These are phyloP conservation scores for Xylariaceae sp. DNA, from an alignment of 2,329 filamentous ascomycete species.

Conservation along the genomic window DNA sequence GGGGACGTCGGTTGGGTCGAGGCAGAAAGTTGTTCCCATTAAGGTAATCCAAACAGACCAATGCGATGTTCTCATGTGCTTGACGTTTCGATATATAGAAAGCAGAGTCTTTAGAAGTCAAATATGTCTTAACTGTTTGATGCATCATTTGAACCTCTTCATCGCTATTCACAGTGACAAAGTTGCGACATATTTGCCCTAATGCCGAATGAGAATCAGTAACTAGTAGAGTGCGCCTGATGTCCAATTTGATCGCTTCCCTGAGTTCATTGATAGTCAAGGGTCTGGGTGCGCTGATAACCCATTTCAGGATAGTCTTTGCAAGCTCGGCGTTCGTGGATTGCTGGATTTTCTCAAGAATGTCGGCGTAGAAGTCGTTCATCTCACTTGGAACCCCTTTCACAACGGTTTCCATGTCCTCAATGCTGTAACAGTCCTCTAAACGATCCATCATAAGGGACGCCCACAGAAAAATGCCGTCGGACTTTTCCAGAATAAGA, in stretches of 20 bases:
- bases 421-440: conserved; percentile 21
- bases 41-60: conserved; percentile 2
- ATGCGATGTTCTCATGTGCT: conserved; percentile 5
- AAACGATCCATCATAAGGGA: conserved; percentile 21
- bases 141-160: conserved; percentile 2
- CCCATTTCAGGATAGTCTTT: conserved; percentile 13
- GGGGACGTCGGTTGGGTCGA: not conserved
- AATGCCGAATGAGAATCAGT: not conserved
- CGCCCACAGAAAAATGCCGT: conserved; percentile 27
- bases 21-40: not conserved
- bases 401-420: conserved; percentile 22
- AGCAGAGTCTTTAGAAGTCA: not conserved
- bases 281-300: not conserved
- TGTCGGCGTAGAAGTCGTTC: conserved; percentile 23
- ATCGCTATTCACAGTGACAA: conserved; percentile 3
- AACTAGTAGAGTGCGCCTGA: conserved; percentile 1
- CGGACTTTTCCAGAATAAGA: conserved; percentile 21
- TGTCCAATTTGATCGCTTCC: conserved; percentile 5
- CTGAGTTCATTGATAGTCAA: conserved; percentile 1
- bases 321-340: conserved; percentile 14
- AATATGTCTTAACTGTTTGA: conserved; percentile 3
- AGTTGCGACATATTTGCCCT: conserved; percentile 2
- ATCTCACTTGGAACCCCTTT: conserved; percentile 23
- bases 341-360: conserved; percentile 15
- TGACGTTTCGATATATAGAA: conserved; percentile 2